These are phyloP conservation scores for Magnusiomyces ingens DNA, from an alignment of 1,139 yeast species.

Conservation along the genomic window DNA sequence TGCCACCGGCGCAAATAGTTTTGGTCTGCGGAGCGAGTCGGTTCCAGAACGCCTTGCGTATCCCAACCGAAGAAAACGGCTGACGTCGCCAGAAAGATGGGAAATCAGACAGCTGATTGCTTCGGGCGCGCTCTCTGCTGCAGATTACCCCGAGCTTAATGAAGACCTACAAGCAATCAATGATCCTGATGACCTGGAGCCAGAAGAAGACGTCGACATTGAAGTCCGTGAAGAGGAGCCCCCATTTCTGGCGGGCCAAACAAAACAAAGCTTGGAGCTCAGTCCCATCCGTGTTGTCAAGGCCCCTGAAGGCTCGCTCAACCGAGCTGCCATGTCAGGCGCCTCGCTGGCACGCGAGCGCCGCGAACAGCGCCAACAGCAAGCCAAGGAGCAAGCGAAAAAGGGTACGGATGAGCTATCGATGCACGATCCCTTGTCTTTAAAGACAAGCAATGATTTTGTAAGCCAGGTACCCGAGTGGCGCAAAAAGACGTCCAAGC, in stretches of 20 bases:
- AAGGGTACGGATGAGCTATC: conserved; percentile 25
- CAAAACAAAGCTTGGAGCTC: conserved; percentile 39
- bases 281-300: conserved; percentile 53
- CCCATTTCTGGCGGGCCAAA: conserved; percentile 57
- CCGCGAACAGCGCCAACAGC: conserved; percentile 49
- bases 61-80: conserved; percentile 36
- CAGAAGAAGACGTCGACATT: conserved; percentile 59
- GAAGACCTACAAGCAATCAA: conserved; percentile 41
- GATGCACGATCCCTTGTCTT: conserved; percentile 30
- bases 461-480: conserved; percentile 18
- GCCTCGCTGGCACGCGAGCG: conserved; percentile 61
- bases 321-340: conserved; percentile 71
- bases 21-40: conserved; percentile 6
- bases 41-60: not conserved
- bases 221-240: conserved; percentile 70
- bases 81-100: conserved; percentile 88
- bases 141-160: conserved; percentile 64
- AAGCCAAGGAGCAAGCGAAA: conserved; percentile 44
- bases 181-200: conserved; percentile 33
- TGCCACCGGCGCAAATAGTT: conserved; percentile 18
- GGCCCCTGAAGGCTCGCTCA: conserved; percentile 74
- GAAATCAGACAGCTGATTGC: conserved; percentile 78
- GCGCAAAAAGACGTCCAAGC: conserved; percentile 17
- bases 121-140: conserved; percentile 63
- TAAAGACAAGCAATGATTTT: conserved; percentile 7